Evolutionary conservation across 306 rosid species (phyloP).

Genomic region (Neltuma alba): DNA sequence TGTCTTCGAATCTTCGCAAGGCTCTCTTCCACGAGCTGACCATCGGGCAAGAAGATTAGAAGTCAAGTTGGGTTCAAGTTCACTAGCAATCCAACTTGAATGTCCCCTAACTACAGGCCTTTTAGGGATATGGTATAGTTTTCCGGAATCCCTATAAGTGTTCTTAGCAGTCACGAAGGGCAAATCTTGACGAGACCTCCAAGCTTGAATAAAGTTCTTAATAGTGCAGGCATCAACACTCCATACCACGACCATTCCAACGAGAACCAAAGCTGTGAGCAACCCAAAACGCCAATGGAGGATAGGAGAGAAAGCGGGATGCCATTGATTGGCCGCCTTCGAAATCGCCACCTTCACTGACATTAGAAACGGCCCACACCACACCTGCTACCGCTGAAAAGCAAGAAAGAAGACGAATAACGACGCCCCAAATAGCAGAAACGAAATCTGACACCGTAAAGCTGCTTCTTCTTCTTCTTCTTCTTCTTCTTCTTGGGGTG

Average conservation of each 20-base stretch:
- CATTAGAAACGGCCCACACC: constrained; percentile 51
- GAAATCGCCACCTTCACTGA: constrained; percentile 56
- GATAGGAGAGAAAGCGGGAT: constrained; percentile 38
- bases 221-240: constrained; percentile 64
- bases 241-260: constrained; percentile 70
- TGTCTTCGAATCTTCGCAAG: constrained; percentile 71
- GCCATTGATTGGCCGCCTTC: constrained; percentile 46
- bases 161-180: constrained; percentile 40
- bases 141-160: constrained; percentile 25
- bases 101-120: constrained; percentile 28
- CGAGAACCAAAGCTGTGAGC: constrained; percentile 55
- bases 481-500: neutral
- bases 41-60: constrained; percentile 66
- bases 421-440: neutral
- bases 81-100: constrained; percentile 64
- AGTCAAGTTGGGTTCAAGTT: constrained; percentile 61
- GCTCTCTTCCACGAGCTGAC: constrained; percentile 74
- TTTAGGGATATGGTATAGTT: constrained; percentile 23
- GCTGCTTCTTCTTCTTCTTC: constrained; percentile 29
- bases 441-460: constrained; percentile 21
- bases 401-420: constrained; percentile 37
- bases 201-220: constrained; percentile 50
- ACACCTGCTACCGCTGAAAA: neutral
- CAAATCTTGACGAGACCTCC: constrained; percentile 56
- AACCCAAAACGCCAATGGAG: constrained; percentile 68